phyloP scores from a whole-genome alignment of 148 eudicot genomes.

The Fallopia convolvulus region DNA sequence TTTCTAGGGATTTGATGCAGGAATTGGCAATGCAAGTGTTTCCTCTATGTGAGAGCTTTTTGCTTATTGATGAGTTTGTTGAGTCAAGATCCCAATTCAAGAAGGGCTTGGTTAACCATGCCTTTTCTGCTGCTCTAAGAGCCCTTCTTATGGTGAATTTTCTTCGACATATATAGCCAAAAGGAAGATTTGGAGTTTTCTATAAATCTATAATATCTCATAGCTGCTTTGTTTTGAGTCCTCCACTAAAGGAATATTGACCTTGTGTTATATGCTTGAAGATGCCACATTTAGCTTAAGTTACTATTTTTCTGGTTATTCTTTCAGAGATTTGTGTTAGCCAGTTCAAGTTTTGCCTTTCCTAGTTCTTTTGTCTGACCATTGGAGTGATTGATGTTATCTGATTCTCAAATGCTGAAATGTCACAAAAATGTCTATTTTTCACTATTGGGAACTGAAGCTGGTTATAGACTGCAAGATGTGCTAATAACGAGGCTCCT shows the following conservation, averaged over 20 bases:
- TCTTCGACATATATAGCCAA: neutral
- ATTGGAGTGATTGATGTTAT: neutral
- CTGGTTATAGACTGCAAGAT: too few relatives aligned
- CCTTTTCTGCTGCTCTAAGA: too few relatives aligned
- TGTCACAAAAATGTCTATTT: neutral
- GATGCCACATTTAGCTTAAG: neutral
- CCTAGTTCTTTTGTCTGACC: neutral
- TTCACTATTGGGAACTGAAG: neutral
- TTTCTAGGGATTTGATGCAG: constrained; percentile 32
- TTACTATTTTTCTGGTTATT: neutral
- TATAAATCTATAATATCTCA: neutral
- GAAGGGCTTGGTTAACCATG: constrained; percentile 93
- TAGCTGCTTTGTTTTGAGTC: neutral
- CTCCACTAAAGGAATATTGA: neutral
- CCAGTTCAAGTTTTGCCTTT: neutral
- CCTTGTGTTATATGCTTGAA: neutral
- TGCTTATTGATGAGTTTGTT: constrained; percentile 73
- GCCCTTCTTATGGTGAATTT: constrained; percentile 62
- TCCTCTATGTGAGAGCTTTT: constrained; percentile 80
- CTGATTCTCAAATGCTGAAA: neutral
- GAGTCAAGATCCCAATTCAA: constrained; percentile 94
- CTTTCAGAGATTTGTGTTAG: neutral
- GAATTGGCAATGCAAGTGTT: constrained; percentile 74
- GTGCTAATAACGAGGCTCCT: neutral
- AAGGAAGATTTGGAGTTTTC: neutral